phyloP scores from a whole-genome alignment of 1,139 yeast genomes.

The Scheffersomyces segobiensis region DNA sequence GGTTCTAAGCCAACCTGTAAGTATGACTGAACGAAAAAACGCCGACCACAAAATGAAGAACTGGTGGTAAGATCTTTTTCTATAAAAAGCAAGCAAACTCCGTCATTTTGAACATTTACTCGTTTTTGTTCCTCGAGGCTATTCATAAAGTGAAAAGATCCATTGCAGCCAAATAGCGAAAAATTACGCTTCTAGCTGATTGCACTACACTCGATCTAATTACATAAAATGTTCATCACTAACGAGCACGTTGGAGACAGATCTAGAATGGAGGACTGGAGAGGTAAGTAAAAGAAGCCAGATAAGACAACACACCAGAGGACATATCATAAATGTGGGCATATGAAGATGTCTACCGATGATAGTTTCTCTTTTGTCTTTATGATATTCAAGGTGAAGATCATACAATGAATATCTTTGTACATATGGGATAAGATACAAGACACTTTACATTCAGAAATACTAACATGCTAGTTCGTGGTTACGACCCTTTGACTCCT shows the following conservation, averaged over 20 bases:
- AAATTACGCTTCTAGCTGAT: neutral
- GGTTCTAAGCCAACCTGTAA: neutral
- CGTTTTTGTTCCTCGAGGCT: neutral
- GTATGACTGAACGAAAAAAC: neutral
- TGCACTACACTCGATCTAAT: neutral
- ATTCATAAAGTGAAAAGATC: neutral
- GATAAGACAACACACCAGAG: neutral
- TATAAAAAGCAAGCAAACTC: neutral
- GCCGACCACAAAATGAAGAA: neutral
- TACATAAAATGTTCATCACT: slow-evolving; percentile 65
- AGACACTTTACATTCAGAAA: neutral
- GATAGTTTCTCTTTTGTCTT: neutral
- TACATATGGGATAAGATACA: neutral
- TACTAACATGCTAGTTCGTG: slow-evolving; percentile 31
- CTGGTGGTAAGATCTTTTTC: neutral
- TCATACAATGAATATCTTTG: too few species aligned
- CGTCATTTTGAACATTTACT: neutral
- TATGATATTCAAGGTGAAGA: neutral
- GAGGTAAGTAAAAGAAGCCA: slow-evolving; percentile 52
- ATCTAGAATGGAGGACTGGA: slow-evolving; percentile 83
- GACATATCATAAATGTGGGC: neutral
- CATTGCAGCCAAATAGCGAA: neutral
- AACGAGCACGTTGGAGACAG: slow-evolving; percentile 85
- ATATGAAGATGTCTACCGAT: neutral
- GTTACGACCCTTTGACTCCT: slow-evolving; percentile 93